Evolutionary conservation across 495 filamentous ascomycete genomes (phyloP), one percentile per base, ranked within the genome.

Genomic region (Extremus antarcticus): DNA sequence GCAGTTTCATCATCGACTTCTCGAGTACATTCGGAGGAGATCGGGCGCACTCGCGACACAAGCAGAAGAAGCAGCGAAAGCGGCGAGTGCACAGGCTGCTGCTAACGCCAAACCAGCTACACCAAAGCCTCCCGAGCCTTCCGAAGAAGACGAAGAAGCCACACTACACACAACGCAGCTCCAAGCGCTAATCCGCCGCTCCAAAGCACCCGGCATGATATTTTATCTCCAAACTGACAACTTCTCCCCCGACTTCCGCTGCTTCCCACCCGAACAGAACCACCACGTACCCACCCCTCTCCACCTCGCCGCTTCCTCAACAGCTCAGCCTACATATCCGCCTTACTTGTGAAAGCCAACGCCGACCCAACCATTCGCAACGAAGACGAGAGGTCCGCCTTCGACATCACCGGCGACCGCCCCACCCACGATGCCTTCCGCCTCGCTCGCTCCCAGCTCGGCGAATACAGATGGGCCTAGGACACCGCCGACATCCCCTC

Each of bases 351-450:
- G 1, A 90, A 90, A 74, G 83, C 78, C 8, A 69, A 71, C 19
- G 84, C 88, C 16, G 81, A 95, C 65, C 92, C 92, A 1, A 84
- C 84, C 0, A 15, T 81, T 2, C 61, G 65, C 11, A 97, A 84
- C 66, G 65, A 63, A 10, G 77, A 80, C 35, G 86, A 83, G 19
- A 85, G 82, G 63, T 84, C 88, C 0, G 69, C 92, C 0, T 97
- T 94, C 65, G 88, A 94, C 40, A 77, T 97, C 3, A 80, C 87
- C 10, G 88, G 94, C 25, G 88, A 97, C 65, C 79, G 90, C 1
- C 71, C 83, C 2, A 95, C 90, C 0, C 80, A 92, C 0, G 91
- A 97, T 63, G 87, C 89, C 3, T 98, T 98, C 73, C 85, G 94
- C 2, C 76, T 96, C 21, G 88, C 90, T 0, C 83, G 92, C 9